phyloP scores from a whole-genome alignment of 2,329 filamentous ascomycete genomes.

The Fusarium pininemorale region DNA sequence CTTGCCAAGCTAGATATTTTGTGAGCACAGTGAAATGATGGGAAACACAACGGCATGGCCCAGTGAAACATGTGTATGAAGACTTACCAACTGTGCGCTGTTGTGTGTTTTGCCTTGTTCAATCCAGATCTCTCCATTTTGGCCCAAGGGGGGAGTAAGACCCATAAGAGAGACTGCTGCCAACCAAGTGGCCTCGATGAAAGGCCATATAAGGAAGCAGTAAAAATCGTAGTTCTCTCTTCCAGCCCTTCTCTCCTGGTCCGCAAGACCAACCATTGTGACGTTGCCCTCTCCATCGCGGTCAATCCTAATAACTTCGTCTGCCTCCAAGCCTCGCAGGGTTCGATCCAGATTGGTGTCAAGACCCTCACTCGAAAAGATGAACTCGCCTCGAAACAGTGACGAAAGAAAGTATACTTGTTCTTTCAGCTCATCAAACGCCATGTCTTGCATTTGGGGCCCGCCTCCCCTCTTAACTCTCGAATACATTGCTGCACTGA shows the following conservation, averaged over 20 bases:
- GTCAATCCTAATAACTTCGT: constrained; percentile 77
- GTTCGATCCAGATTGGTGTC: constrained; percentile 83
- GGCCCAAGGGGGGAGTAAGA: constrained; percentile 73
- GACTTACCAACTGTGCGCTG: constrained; percentile 77
- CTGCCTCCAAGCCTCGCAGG: constrained; percentile 77
- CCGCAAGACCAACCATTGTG: constrained; percentile 76
- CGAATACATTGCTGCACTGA: constrained; percentile 90
- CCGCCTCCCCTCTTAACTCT: constrained; percentile 91
- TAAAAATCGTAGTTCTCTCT: constrained; percentile 98
- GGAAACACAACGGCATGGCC: not conserved
- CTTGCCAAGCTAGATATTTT: constrained; percentile 76
- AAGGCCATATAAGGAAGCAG: constrained; percentile 98
- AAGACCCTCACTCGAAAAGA: constrained; percentile 89
- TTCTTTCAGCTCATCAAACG: constrained; percentile 74
- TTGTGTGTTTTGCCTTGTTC: constrained; percentile 81
- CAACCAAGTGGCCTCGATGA: constrained; percentile 94
- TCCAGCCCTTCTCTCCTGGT: constrained; percentile 78
- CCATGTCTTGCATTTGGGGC: constrained; percentile 79
- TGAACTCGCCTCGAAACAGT: constrained; percentile 95
- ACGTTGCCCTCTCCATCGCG: constrained; percentile 65
- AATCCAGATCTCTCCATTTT: constrained; percentile 78
- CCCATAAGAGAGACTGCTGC: constrained; percentile 89
- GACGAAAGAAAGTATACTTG: constrained; percentile 92
- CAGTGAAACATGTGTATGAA: not conserved
- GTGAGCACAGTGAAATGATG: constrained; percentile 9